Conservation (phyloP, 1,139 yeast genomes). For the Eremothecium cymbalariae region DNA sequence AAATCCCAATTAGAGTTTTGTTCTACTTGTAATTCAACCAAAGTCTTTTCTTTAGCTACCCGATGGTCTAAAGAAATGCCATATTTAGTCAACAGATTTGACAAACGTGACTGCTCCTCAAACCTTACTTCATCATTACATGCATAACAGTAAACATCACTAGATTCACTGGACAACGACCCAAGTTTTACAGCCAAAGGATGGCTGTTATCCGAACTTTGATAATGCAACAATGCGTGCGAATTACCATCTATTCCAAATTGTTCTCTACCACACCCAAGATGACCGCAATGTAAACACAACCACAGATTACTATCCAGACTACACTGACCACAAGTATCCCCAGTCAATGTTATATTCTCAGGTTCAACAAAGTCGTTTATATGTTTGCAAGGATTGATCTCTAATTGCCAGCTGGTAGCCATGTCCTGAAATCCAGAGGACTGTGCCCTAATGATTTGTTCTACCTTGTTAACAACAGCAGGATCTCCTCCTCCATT, state of each 20-base stretch:
- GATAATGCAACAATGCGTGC: conserved; percentile 73
- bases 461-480: conserved; percentile 34
- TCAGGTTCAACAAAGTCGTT: conserved; percentile 40
- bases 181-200: conserved; percentile 87
- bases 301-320: conserved; percentile 79
- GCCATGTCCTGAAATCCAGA: conserved; percentile 61
- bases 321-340: conserved; percentile 54
- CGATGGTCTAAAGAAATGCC: conserved; percentile 62
- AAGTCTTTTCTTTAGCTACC: conserved; percentile 58
- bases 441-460: conserved; percentile 58
- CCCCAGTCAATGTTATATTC: conserved; percentile 9
- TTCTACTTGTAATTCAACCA: conserved; percentile 83
- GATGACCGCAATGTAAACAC: conserved; percentile 77
- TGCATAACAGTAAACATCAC: conserved; percentile 79
- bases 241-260: conserved; percentile 89
- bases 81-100: conserved; percentile 44
- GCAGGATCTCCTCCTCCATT: conserved; percentile 8
- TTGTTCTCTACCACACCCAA: conserved; percentile 92
- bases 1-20: conserved; percentile 94
- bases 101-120: conserved; percentile 39
- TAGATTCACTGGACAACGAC: conserved; percentile 59
- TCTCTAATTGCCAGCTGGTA: conserved; percentile 87
- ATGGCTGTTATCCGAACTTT: conserved; percentile 42
- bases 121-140: conserved; percentile 87
- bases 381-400: conserved; percentile 72